A percentile compares a stretch with the other conserved stretches of the same genome.
Conservation (phyloP, 2,329 filamentous ascomycete species). For the Dryadomyces quercus-mongolicae region DNA sequence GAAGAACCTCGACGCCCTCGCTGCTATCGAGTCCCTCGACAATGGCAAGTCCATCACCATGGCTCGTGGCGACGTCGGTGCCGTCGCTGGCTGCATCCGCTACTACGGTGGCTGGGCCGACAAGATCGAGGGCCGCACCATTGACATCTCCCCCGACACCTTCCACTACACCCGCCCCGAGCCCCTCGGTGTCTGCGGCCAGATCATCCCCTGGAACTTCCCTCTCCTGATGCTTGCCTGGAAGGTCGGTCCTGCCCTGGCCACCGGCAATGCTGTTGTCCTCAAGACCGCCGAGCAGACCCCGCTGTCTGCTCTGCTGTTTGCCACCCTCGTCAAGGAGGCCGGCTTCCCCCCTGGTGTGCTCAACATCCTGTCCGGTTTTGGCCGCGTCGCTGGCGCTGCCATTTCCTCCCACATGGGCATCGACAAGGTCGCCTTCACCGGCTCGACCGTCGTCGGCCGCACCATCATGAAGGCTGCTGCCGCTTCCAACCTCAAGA, state of each 20-base stretch:
- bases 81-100: slow-evolving; percentile 58
- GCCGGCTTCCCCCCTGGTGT: slow-evolving; percentile 71
- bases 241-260: slow-evolving; percentile 69
- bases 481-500: slow-evolving; percentile 66
- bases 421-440: slow-evolving; percentile 75
- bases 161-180: slow-evolving; percentile 77
- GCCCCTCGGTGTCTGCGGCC: slow-evolving; percentile 70
- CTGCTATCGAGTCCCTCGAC: slow-evolving; percentile 76
- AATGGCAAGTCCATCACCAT: slow-evolving; percentile 73
- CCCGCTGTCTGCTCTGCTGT: slow-evolving; percentile 55
- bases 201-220: slow-evolving; percentile 88
- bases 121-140: slow-evolving; percentile 81
- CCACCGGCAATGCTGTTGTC: slow-evolving; percentile 60
- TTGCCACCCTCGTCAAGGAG: slow-evolving; percentile 55
- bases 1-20: slow-evolving; percentile 64
- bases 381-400: slow-evolving; percentile 67
- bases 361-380: slow-evolving; percentile 65
- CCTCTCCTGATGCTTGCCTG: slow-evolving; percentile 69
- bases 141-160: slow-evolving; percentile 65
- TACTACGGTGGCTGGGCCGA: slow-evolving; percentile 89
- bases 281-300: slow-evolving; percentile 70
- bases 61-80: slow-evolving; percentile 62
- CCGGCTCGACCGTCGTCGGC: slow-evolving; percentile 62
- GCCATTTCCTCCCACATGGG: slow-evolving; percentile 67
- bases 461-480: slow-evolving; percentile 72